Evolutionary conservation across 768 basidiomycete species (phyloP).

Genomic region (Kwoniella dendrophila): DNA sequence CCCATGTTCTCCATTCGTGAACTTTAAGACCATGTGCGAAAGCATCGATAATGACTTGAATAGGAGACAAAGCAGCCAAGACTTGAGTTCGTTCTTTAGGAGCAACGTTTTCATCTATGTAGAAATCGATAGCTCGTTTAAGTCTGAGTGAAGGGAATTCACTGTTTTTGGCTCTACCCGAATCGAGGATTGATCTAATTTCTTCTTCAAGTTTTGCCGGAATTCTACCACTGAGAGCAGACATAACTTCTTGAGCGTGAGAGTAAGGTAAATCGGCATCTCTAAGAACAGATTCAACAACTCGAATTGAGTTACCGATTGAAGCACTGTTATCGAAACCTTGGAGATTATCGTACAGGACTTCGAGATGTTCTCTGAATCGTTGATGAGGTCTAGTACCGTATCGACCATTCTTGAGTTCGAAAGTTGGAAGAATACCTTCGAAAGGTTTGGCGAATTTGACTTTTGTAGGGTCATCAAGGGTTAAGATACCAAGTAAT

Average conservation of each 20-base stretch:
- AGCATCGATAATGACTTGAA: slow-evolving; percentile 75
- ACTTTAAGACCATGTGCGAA: slow-evolving; percentile 81
- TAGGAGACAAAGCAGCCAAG: slow-evolving; percentile 67
- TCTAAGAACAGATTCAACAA: slow-evolving; percentile 77
- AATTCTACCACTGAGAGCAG: slow-evolving; percentile 88
- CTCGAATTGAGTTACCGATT: slow-evolving; percentile 82
- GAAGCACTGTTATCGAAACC: slow-evolving; percentile 95
- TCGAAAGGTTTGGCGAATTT: slow-evolving; percentile 99
- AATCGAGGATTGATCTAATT: slow-evolving; percentile 76
- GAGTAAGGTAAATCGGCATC: slow-evolving; percentile 86
- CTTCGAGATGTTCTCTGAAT: slow-evolving; percentile 69
- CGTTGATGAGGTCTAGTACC: slow-evolving; percentile 90
- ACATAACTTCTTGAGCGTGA: slow-evolving; percentile 78
- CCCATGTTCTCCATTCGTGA: slow-evolving; percentile 73
- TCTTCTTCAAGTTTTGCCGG: slow-evolving; percentile 86
- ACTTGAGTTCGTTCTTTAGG: slow-evolving; percentile 80
- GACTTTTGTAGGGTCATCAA: slow-evolving; percentile 93
- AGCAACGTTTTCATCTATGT: slow-evolving; percentile 75
- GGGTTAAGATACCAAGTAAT: slow-evolving; percentile 91
- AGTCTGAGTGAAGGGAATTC: slow-evolving; percentile 91
- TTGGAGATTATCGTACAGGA: slow-evolving; percentile 87
- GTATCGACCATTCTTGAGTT: slow-evolving; percentile 72
- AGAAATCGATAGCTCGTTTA: slow-evolving; percentile 82
- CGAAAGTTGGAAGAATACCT: slow-evolving; percentile 84
- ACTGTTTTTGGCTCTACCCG: slow-evolving; percentile 68